A percentile compares a stretch with the other conserved stretches of the same genome.
Conservation (phyloP, 768 basidiomycete genomes). For the Pleurotus pulmonarius region DNA sequence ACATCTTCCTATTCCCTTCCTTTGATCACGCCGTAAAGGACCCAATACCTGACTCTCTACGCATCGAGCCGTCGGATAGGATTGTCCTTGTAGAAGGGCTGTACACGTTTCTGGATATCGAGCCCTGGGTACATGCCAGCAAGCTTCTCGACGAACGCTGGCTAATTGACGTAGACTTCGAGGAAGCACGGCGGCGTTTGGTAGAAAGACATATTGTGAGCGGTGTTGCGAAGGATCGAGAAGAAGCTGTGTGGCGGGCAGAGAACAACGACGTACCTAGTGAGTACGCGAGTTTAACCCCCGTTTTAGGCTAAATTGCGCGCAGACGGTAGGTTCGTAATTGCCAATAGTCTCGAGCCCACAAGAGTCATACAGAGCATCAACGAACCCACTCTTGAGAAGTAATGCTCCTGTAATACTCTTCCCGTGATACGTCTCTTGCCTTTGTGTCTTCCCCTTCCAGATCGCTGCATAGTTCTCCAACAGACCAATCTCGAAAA, state of each 20-base stretch:
- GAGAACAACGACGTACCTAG: conserved; percentile 77
- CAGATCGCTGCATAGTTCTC: too few relatives aligned
- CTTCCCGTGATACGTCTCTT: too few relatives aligned
- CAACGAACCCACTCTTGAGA: conserved; percentile 17
- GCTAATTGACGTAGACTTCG: conserved; percentile 59
- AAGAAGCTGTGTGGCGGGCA: conserved; percentile 69
- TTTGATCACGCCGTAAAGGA: conserved; percentile 91
- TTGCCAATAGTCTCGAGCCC: conserved; percentile 42
- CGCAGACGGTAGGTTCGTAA: conserved; percentile 42
- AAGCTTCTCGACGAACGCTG: conserved; percentile 73
- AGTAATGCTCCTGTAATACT: too few relatives aligned
- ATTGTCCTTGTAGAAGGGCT: conserved; percentile 87
- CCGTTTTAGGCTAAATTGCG: background rate
- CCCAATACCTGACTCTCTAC: conserved; percentile 57
- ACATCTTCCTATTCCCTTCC: conserved; percentile 60
- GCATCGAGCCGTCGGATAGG: conserved; percentile 56
- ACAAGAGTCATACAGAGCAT: conserved; percentile 37
- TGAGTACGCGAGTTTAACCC: conserved; percentile 24
- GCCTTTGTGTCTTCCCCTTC: too few relatives aligned
- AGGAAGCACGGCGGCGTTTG: conserved; percentile 55
- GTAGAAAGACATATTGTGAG: conserved; percentile 74
- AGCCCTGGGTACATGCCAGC: conserved; percentile 70
- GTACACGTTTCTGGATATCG: conserved; percentile 74
- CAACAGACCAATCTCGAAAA: too few relatives aligned
- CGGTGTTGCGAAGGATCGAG: conserved; percentile 62